phyloP scores from a whole-genome alignment of 139 green algal species.

The Edaphochlamys debaryana region DNA sequence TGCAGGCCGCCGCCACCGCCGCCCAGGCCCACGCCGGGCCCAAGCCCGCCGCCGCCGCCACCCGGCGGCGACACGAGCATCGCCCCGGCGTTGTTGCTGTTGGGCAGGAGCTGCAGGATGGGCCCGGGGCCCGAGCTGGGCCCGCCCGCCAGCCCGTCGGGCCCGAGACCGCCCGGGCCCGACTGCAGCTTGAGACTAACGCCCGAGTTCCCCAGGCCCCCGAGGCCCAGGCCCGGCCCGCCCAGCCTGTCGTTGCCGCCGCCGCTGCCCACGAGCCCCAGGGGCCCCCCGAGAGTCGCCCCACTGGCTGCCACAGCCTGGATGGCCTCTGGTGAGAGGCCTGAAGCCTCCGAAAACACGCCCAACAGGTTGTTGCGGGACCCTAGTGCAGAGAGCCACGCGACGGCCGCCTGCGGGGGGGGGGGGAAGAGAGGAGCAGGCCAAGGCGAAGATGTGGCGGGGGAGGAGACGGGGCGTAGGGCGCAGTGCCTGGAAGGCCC shows the following conservation, averaged over 20 bases:
- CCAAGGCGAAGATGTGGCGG: no score
- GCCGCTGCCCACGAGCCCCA: neutral
- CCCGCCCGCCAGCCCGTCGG: no score
- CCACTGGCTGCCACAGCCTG: conserved; percentile 25
- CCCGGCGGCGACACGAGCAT: no score
- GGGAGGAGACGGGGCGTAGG: no score
- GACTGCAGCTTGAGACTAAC: no score
- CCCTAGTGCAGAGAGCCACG: neutral
- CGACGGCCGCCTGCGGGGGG: conserved; percentile 23
- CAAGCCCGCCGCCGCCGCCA: neutral
- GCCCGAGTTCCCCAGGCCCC: no score
- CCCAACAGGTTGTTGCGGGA: neutral
- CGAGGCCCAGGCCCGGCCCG: no score
- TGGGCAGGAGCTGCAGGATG: conserved; percentile 13
- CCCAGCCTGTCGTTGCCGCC: neutral
- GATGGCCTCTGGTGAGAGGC: conserved; percentile 11
- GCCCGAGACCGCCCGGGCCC: no score
- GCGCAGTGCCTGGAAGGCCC: no score
- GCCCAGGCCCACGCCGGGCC: neutral
- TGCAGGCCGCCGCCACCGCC: no score
- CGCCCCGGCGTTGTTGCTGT: neutral
- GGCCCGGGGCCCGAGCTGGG: no score
- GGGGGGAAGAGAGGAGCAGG: no score
- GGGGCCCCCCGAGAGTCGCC: neutral
- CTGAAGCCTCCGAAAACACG: conserved; percentile 1